Percentiles rank a stretch among this genome's conserved stretches.
Evolutionary conservation across 345 rosid genomes (phyloP).

Genomic region (Firmiana major): DNA sequence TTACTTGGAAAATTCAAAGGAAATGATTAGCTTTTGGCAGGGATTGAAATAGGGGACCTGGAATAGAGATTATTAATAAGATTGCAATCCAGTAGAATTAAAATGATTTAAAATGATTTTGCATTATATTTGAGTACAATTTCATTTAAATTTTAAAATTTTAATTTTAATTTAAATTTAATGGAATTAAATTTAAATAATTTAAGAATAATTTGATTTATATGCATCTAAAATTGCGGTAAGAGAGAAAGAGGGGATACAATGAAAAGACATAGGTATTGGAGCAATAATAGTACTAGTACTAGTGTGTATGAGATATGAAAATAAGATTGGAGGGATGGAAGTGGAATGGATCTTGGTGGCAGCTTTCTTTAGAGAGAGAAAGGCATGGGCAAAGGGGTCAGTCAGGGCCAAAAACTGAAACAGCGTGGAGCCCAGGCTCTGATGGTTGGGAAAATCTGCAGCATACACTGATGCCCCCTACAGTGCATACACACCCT

Average conservation of each 20-base stretch:
- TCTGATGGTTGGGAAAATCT: slow-evolving; percentile 31
- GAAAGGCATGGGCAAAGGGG: slow-evolving; percentile 23
- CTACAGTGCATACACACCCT: slow-evolving; percentile 25
- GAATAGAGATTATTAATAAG: too few relatives aligned
- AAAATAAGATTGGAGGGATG: background rate
- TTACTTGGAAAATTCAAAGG: slow-evolving; percentile 31
- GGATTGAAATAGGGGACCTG: too few relatives aligned
- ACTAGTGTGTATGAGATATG: background rate
- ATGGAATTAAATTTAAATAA: too few relatives aligned
- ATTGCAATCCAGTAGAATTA: too few relatives aligned
- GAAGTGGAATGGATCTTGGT: slow-evolving; percentile 20
- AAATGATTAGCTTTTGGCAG: slow-evolving; percentile 33
- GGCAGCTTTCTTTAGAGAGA: slow-evolving; percentile 27
- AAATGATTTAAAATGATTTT: too few relatives aligned
- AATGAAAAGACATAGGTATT: background rate
- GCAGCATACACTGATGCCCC: slow-evolving; percentile 32
- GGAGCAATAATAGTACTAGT: background rate
- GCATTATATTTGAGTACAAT: too few relatives aligned
- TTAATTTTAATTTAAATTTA: too few relatives aligned
- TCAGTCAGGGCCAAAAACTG: slow-evolving; percentile 15
- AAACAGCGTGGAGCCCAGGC: slow-evolving; percentile 33
- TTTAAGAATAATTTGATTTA: too few relatives aligned
- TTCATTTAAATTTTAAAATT: too few relatives aligned
- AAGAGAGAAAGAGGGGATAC: too few relatives aligned
- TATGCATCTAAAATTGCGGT: too few relatives aligned